Evolutionary conservation across 129 eudicot genomes (phyloP), one percentile per base, ranked within the genome.

Genomic region (Lactuca saligna): DNA sequence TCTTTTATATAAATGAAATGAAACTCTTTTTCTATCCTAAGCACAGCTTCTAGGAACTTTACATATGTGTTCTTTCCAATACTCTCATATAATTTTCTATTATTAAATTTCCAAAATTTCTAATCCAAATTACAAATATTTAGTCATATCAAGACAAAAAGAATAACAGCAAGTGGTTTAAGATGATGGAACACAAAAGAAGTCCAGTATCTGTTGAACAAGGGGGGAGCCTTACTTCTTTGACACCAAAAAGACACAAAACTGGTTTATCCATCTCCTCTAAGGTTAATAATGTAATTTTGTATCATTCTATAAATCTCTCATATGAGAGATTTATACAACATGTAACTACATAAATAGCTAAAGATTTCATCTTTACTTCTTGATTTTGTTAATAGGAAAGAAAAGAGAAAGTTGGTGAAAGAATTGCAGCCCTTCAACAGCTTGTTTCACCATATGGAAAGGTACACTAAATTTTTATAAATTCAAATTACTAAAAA

Each of bases 361-460:
- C 61, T 54, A 57, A 50, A 32, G 35, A 53, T 56, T 42, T 11
- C 2, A n/a, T 16, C 9, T 55, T 64, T 29, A 46, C 11, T 65
- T 38, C 53, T 51, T 54, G 14, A 37, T 12, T 29, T 76, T 69
- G 65, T 78, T 78, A 51, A 41, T 60, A 88, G 97, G 91, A 88
- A 75, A 82, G 87, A 77, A 88, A 88, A 77, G 96, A 88, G 53
- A 88, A 88, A 74, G 63, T 91, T 72, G 86, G 97, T 63, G 97
- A 91, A 81, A 77, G 86, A 66, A 84, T 91, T 56, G 71, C 82
- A 17, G 91, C 96, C 57, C 94, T 91, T 68, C 97, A 91, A 56
- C 96, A 91, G 75, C 91, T 88, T 41, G 97, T 91, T 42, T 91
- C 97, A 37, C 97, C 97, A 33, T 91, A 58, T 63, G 97, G 97